Evolutionary conservation across 768 basidiomycete genomes (phyloP).

Genomic region (Lentinula edodes): DNA sequence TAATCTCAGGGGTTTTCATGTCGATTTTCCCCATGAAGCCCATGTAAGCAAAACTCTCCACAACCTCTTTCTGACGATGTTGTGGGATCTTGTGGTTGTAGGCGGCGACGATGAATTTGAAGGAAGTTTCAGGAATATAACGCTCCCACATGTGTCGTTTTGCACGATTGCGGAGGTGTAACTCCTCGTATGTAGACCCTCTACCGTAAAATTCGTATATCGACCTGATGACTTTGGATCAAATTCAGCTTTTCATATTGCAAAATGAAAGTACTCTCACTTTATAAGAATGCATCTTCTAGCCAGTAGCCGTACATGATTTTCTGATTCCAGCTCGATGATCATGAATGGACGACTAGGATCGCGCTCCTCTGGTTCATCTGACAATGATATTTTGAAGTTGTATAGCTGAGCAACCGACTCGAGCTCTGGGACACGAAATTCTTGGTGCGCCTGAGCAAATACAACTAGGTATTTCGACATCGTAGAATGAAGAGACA

Average conservation of each 20-base stretch:
- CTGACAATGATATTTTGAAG: constrained; percentile 52
- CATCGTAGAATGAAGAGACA: constrained; percentile 21
- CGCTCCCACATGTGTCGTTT: constrained; percentile 47
- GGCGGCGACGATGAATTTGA: constrained; percentile 73
- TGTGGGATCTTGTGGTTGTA: constrained; percentile 74
- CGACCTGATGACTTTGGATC: constrained; percentile 38
- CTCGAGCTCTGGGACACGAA: constrained; percentile 76
- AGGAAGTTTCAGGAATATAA: constrained; percentile 63
- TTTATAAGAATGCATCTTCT: constrained; percentile 78
- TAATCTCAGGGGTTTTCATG: constrained; percentile 73
- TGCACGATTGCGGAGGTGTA: constrained; percentile 53
- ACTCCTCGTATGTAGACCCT: constrained; percentile 59
- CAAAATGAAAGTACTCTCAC: constrained; percentile 36
- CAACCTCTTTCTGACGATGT: constrained; percentile 54
- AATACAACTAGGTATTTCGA: constrained; percentile 61
- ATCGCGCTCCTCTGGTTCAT: constrained; percentile 40
- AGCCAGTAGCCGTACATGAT: constrained; percentile 70
- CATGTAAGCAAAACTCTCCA: constrained; percentile 86
- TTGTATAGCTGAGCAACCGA: constrained; percentile 73
- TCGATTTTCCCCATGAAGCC: constrained; percentile 74
- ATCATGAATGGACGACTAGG: constrained; percentile 69
- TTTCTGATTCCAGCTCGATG: constrained; percentile 60
- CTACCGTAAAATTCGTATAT: constrained; percentile 76
- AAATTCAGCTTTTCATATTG: constrained; percentile 5
- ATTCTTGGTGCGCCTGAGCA: constrained; percentile 77